Conservation (phyloP, 306 rosid genomes). For the Begonia masoniana region DNA sequence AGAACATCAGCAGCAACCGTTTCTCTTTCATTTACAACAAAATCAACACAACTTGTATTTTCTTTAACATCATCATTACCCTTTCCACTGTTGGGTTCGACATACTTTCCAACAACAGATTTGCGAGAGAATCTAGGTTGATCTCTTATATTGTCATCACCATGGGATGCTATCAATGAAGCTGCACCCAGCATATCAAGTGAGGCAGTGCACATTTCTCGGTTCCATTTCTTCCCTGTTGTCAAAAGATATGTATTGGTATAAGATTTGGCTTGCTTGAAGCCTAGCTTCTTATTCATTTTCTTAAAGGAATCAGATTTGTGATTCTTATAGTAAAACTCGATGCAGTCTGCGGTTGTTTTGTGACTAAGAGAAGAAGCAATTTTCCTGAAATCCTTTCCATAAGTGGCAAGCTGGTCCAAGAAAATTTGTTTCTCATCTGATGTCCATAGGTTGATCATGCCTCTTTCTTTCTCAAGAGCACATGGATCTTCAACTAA, state of each 20-base stretch:
- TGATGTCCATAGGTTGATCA: constrained; percentile 81
- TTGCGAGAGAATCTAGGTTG: constrained; percentile 25
- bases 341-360: constrained; percentile 92
- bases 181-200: constrained; percentile 86
- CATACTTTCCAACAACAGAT: constrained; percentile 32
- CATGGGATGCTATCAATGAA: constrained; percentile 55
- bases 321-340: constrained; percentile 89
- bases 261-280: constrained; percentile 45
- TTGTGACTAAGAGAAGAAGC: constrained; percentile 76
- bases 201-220: constrained; percentile 47
- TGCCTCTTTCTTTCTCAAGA: constrained; percentile 65
- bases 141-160: constrained; percentile 29
- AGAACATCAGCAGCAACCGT: constrained; percentile 84
- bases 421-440: constrained; percentile 55
- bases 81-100: constrained; percentile 23
- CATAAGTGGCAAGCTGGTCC: constrained; percentile 46
- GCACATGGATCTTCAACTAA: constrained; percentile 81
- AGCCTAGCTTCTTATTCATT: constrained; percentile 42
- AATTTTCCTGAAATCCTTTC: constrained; percentile 77
- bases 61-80: constrained; percentile 23
- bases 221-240: constrained; percentile 69
- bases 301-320: constrained; percentile 68
- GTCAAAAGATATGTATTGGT: constrained; percentile 35
- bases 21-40: constrained; percentile 58
- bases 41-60: constrained; percentile 38